phyloP scores from a whole-genome alignment of 768 basidiomycete genomes.

The Obba rivulosa region DNA sequence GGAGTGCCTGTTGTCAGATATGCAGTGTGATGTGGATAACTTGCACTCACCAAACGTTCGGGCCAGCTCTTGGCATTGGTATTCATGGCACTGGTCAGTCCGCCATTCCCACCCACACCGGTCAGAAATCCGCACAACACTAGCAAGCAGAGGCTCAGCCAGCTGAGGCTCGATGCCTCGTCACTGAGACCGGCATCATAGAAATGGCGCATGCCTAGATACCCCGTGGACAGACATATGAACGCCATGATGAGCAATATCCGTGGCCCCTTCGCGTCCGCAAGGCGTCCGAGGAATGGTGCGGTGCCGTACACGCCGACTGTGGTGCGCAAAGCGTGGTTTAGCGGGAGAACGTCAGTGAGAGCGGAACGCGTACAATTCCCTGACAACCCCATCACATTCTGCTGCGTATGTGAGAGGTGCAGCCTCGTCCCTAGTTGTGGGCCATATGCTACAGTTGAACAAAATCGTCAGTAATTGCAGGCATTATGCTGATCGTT shows the following conservation, averaged over 20 bases:
- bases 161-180: conserved; percentile 27
- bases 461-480: background rate
- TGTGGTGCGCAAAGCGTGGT: conserved; percentile 21
- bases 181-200: conserved; percentile 46
- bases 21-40: background rate
- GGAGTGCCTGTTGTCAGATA: background rate
- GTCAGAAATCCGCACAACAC: conserved; percentile 64
- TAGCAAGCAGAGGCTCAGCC: conserved; percentile 43
- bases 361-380: conserved; percentile 44
- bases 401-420: conserved; percentile 76
- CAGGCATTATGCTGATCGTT: background rate
- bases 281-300: conserved; percentile 74
- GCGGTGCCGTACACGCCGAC: conserved; percentile 76
- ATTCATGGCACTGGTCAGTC: conserved; percentile 67
- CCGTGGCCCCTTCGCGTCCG: conserved; percentile 69
- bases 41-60: conserved; percentile 50
- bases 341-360: background rate
- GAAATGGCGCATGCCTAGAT: conserved; percentile 65
- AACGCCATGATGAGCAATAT: conserved; percentile 58
- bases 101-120: conserved; percentile 73
- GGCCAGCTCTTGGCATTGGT: conserved; percentile 81
- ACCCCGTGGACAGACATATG: conserved; percentile 60
- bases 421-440: conserved; percentile 75
- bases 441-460: conserved; percentile 69
- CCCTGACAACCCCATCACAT: conserved; percentile 76